Conservation (phyloP, 257 asterid species). For the Solanum raphanifolium region DNA sequence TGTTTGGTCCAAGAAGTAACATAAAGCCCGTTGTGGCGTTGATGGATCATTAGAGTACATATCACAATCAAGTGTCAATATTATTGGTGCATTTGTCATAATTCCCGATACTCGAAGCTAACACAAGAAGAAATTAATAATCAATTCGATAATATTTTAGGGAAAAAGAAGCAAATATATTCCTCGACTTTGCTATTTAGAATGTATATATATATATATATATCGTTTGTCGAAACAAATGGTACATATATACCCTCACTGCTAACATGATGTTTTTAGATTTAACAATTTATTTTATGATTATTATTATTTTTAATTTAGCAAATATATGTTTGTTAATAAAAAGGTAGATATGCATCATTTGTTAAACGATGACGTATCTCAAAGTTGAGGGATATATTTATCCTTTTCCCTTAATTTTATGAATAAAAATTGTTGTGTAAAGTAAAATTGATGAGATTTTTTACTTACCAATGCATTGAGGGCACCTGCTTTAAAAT, state of each 20-base stretch:
- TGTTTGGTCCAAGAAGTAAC: slow-evolving; percentile 26
- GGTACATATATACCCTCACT: not conserved
- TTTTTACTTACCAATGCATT: slow-evolving; percentile 42
- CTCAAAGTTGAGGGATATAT: not conserved
- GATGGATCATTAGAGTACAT: slow-evolving; percentile 70
- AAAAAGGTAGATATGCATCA: not conserved
- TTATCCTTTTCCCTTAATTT: not conserved
- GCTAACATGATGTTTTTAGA: too few relatives aligned
- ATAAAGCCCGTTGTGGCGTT: slow-evolving; percentile 35
- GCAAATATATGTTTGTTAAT: not conserved
- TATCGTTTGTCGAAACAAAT: too few relatives aligned
- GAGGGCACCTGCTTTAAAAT: slow-evolving; percentile 82
- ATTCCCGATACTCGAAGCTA: slow-evolving; percentile 66
- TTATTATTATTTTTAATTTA: too few relatives aligned
- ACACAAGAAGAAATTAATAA: not conserved
- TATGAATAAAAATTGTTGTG: too few relatives aligned
- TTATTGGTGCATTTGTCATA: slow-evolving; percentile 65
- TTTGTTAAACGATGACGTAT: not conserved
- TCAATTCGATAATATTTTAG: not conserved
- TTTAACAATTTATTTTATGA: too few relatives aligned
- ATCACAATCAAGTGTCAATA: slow-evolving; percentile 68
- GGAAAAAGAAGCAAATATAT: not conserved
- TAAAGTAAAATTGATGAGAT: not conserved
- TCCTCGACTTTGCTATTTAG: not conserved
- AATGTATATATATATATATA: too few relatives aligned